Evolutionary conservation across 2,329 filamentous ascomycete species (phyloP).

Genomic region (Fusarium pininemorale): DNA sequence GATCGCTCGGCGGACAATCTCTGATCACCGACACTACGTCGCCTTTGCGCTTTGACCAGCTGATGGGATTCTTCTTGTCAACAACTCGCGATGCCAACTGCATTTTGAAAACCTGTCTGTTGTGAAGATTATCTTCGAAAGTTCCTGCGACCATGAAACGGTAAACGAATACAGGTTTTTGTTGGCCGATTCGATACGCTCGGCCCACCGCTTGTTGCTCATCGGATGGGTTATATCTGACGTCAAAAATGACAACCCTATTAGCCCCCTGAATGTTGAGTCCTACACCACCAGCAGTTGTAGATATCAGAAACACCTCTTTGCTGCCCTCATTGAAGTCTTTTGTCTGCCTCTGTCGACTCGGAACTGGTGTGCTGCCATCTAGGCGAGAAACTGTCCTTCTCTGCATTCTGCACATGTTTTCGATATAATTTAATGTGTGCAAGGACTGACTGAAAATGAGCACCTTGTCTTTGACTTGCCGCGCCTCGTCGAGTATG

Average conservation of each 20-base stretch:
- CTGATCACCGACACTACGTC: slow-evolving; percentile 70
- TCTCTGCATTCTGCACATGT: slow-evolving; percentile 59
- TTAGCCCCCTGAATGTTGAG: slow-evolving; percentile 87
- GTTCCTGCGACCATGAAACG: slow-evolving; percentile 81
- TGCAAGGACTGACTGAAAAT: slow-evolving; percentile 80
- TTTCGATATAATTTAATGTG: slow-evolving; percentile 75
- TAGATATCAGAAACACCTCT: slow-evolving; percentile 83
- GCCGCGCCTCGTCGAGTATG: slow-evolving; percentile 73
- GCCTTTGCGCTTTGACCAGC: slow-evolving; percentile 65
- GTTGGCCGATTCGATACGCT: slow-evolving; percentile 85
- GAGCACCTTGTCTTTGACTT: slow-evolving; percentile 75
- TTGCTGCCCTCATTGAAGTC: slow-evolving; percentile 69
- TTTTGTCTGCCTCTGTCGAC: slow-evolving; percentile 71
- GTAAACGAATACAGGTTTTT: slow-evolving; percentile 85
- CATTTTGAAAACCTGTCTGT: slow-evolving; percentile 81
- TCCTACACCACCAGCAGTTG: slow-evolving; percentile 81
- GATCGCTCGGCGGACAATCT: slow-evolving; percentile 59
- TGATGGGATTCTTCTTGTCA: slow-evolving; percentile 81
- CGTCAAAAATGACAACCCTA: slow-evolving; percentile 87
- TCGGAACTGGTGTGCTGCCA: slow-evolving; percentile 65
- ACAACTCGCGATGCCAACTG: slow-evolving; percentile 83
- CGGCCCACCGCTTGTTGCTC: slow-evolving; percentile 90
- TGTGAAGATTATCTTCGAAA: slow-evolving; percentile 78
- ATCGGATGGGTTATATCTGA: slow-evolving; percentile 79
- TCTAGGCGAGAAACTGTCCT: slow-evolving; percentile 70